Percentiles rank a stretch among this genome's conserved stretches.
These are phyloP conservation scores for Comarum palustre DNA, from an alignment of 306 rosid species.

Conservation along the genomic window DNA sequence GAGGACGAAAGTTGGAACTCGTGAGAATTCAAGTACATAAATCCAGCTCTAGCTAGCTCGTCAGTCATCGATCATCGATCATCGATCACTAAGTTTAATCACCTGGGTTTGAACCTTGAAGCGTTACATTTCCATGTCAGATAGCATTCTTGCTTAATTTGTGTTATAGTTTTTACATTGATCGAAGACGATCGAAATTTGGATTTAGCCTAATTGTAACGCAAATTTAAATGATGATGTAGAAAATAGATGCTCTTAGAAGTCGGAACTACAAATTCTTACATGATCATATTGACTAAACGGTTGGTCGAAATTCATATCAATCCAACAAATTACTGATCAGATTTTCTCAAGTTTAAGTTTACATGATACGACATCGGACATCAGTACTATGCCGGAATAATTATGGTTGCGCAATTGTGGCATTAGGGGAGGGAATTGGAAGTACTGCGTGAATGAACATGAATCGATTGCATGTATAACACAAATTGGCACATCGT, in stretches of 20 bases:
- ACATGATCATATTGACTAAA: no score
- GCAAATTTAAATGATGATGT: not conserved
- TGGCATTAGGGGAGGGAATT: not conserved
- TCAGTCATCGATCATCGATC: not conserved
- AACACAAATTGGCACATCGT: not conserved
- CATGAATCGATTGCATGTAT: not conserved
- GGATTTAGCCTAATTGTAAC: not conserved
- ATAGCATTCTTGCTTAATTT: not conserved
- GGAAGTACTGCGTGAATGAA: not conserved
- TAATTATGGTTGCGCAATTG: not conserved
- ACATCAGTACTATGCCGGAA: not conserved
- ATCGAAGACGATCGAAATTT: not conserved
- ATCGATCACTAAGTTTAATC: no score
- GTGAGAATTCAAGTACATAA: not conserved
- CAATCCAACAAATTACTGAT: not conserved
- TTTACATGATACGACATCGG: not conserved
- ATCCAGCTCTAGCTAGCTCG: not conserved
- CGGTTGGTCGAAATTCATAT: no score
- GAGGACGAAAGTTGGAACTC: not conserved
- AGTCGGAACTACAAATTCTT: no score
- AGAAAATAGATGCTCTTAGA: not conserved
- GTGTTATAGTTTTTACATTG: no score
- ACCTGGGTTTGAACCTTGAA: not conserved
- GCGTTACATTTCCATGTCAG: not conserved
- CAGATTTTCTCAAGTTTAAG: not conserved